Conservation (phyloP, 805 yeast genomes). For the Hermanozyma aechmeae region DNA sequence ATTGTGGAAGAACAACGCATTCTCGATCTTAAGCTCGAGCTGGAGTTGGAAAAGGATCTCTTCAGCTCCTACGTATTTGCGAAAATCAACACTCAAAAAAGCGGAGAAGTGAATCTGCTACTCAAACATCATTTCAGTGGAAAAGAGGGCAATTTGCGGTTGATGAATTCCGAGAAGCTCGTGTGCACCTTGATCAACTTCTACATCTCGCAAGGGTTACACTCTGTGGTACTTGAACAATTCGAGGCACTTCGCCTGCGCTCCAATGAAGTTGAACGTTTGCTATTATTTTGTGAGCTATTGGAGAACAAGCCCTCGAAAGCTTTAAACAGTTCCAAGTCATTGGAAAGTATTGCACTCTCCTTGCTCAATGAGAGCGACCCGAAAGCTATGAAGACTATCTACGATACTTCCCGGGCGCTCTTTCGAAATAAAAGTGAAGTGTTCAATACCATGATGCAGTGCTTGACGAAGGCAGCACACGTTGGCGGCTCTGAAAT, state of each 20-base stretch:
- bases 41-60: slow-evolving; percentile 1
- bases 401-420: slow-evolving; percentile 4
- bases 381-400: slow-evolving; percentile 8
- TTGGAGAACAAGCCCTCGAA: background rate
- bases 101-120: slow-evolving; percentile 8
- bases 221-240: slow-evolving; percentile 10
- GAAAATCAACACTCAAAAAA: slow-evolving; percentile 6
- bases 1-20: slow-evolving; percentile 4
- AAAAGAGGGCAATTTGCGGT: slow-evolving; percentile 3
- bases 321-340: slow-evolving; percentile 4
- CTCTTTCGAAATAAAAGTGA: slow-evolving; percentile 5
- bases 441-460: slow-evolving; percentile 5
- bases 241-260: slow-evolving; percentile 7
- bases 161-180: slow-evolving; percentile 9
- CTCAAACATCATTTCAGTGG: slow-evolving; percentile 10
- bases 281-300: slow-evolving; percentile 13
- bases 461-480: slow-evolving; percentile 10
- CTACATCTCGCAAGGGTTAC: slow-evolving; percentile 12
- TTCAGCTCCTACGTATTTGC: slow-evolving; percentile 6
- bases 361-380: slow-evolving; percentile 5
- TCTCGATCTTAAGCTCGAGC: slow-evolving; percentile 2
- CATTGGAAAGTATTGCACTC: slow-evolving; percentile 3
- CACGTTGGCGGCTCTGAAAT: slow-evolving; percentile 1
- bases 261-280: slow-evolving; percentile 10
- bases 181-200: slow-evolving; percentile 14